Evolutionary conservation across 2,329 filamentous ascomycete species (phyloP).

Genomic region (Pestalotiopsis sp.): DNA sequence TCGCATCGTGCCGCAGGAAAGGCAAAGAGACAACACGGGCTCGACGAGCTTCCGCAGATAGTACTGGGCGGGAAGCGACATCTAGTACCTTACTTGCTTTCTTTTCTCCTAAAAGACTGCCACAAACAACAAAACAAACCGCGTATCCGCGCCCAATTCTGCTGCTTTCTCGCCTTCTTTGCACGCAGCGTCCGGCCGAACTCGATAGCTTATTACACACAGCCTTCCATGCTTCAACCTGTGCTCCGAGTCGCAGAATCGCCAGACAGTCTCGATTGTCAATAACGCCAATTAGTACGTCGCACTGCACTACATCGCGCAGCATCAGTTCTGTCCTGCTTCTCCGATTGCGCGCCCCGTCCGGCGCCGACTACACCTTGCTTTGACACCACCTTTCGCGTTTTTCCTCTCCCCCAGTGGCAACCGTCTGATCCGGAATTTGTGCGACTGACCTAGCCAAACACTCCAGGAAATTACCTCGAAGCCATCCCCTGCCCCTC

Average conservation of each 20-base stretch:
- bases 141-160: not conserved
- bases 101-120: not conserved
- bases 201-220: not conserved
- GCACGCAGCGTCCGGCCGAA: not conserved
- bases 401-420: constrained; percentile 18
- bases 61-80: constrained; percentile 1
- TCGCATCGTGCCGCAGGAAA: not conserved
- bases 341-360: not conserved
- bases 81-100: constrained; percentile 1
- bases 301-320: not conserved
- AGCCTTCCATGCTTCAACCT: constrained; percentile 5
- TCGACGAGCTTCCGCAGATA: not conserved
- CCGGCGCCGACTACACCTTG: not conserved
- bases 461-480: not conserved
- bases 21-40: not conserved
- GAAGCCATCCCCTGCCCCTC: not conserved
- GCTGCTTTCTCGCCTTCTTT: not conserved
- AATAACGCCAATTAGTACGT: constrained; percentile 7
- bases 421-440: constrained; percentile 24
- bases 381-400: constrained; percentile 8
- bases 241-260: constrained; percentile 1
- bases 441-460: not conserved
- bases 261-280: constrained; percentile 3
- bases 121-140: not conserved
- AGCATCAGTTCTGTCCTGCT: not conserved